These are phyloP conservation scores for Ustilago tritici DNA, from an alignment of 1,284 basidiomycete genomes.

Conservation along the genomic window DNA sequence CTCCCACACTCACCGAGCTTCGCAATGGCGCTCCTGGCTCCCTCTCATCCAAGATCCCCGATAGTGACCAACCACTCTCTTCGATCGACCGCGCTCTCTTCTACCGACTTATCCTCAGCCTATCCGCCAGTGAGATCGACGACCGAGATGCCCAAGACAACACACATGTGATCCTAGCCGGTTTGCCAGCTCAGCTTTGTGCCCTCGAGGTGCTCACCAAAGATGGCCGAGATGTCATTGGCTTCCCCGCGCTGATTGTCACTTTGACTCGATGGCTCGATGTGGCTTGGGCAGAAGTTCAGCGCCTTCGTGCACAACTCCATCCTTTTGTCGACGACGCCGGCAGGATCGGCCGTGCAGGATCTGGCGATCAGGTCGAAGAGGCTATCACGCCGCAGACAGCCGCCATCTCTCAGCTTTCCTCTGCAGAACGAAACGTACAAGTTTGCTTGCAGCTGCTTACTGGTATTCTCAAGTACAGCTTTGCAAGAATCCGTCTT, in stretches of 20 bases:
- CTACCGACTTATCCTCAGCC: conserved; percentile 56
- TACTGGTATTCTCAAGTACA: conserved; percentile 64
- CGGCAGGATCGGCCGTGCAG: conserved; percentile 15
- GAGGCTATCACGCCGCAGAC: conserved; percentile 22
- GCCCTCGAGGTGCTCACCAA: conserved; percentile 65
- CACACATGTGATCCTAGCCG: conserved; percentile 32
- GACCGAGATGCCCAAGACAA: conserved; percentile 42
- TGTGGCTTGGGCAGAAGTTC: conserved; percentile 58
- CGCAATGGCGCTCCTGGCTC: conserved; percentile 61
- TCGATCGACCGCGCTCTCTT: conserved; percentile 63
- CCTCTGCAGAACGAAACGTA: conserved; percentile 55
- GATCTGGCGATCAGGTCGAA: conserved; percentile 16
- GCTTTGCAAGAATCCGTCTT: conserved; percentile 58
- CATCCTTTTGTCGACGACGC: conserved; percentile 26
- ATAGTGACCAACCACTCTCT: conserved; percentile 58
- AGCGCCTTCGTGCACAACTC: conserved; percentile 48
- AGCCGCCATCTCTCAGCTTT: conserved; percentile 25
- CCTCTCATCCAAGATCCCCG: conserved; percentile 54
- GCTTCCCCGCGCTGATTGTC: conserved; percentile 58
- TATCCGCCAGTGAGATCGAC: conserved; percentile 41
- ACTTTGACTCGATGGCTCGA: conserved; percentile 56
- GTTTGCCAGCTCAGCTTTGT: conserved; percentile 53
- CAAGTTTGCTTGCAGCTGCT: conserved; percentile 57
- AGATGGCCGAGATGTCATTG: conserved; percentile 62
- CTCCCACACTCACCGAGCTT: conserved; percentile 52